Base-by-base conservation (phyloP, 495 filamentous ascomycete species). In the Neurospora pannonica region DNA sequence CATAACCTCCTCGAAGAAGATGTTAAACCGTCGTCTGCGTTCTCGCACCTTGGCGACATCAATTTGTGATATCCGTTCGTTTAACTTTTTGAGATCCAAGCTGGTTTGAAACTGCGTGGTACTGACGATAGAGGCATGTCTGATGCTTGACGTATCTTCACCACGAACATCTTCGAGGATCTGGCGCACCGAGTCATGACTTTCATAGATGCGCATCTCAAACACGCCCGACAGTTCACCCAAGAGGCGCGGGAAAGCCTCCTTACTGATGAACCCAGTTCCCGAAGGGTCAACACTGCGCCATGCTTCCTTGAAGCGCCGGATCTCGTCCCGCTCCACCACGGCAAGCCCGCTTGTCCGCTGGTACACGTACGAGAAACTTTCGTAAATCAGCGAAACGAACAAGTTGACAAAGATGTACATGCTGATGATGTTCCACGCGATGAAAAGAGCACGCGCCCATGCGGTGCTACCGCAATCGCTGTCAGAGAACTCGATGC, bases 391-490 rank as follows among this genome's bases (percentile, higher is more conserved):
- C 77, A 99, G 89, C 48, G 96, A 99, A 73, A 98, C 94, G 81
- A 99, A 99, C 83, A 99, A 86, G 79, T 93, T 97, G 77, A 98
- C 95, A 77, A 99, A 99, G 82, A 99, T 96, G 83, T 98, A 99
- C 96, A 99, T 98, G 91, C 95, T 98, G 80, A 98, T 88, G 78
- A 99, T 94, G 84, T 99, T 99, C 96, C 96, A 99, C 13, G 92
- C 88, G 74, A 98, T 93, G 85, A 99, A 98, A 39, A 99, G 85
- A 62, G 88, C 87, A 40, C 93, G 88, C 19, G 96, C 94, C 93
- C 96, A 98, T 60, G 89, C 87, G 34, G 88, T 87, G 81, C 96
- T 95, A 40, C 96, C 96, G 79, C 96, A 99, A 84, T 98, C 97
- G 78, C 93, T 93, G n/a, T 92, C 82, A 74, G 93, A 92, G 79